Evolutionary conservation across 306 rosid genomes (phyloP).

Genomic region (Cucurbita pepo): DNA sequence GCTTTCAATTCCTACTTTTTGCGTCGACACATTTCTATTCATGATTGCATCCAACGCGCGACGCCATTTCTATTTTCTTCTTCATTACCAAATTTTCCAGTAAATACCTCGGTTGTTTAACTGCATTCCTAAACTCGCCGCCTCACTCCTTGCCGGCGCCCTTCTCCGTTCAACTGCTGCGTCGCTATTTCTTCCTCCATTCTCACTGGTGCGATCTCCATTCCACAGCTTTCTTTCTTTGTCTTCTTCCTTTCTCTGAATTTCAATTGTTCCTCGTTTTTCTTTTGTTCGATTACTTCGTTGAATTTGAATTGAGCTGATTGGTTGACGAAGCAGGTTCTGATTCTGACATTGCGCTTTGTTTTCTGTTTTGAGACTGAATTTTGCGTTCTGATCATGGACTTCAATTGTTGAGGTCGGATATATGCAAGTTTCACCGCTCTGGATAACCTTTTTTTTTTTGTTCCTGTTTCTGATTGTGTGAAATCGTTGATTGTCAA

Average conservation of each 20-base stretch:
- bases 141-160: neutral
- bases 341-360: neutral
- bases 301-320: neutral
- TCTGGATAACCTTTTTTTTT: neutral
- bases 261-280: neutral
- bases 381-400: neutral
- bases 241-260: neutral
- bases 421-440: neutral
- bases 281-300: neutral
- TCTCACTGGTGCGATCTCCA: constrained; percentile 3
- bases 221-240: neutral
- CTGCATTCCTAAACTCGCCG: neutral
- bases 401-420: neutral
- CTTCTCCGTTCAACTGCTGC: neutral
- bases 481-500: neutral
- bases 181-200: neutral
- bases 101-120: neutral
- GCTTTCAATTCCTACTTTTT: neutral
- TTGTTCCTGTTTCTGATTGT: neutral
- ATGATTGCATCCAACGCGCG: constrained; percentile 8
- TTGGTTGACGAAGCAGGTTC: neutral
- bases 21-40: constrained; percentile 4
- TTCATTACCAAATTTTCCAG: neutral
- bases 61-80: constrained; percentile 1
- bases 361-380: neutral